Base-by-base conservation (phyloP, 163 green algal genomes). In the Botryococcus braunii region DNA sequence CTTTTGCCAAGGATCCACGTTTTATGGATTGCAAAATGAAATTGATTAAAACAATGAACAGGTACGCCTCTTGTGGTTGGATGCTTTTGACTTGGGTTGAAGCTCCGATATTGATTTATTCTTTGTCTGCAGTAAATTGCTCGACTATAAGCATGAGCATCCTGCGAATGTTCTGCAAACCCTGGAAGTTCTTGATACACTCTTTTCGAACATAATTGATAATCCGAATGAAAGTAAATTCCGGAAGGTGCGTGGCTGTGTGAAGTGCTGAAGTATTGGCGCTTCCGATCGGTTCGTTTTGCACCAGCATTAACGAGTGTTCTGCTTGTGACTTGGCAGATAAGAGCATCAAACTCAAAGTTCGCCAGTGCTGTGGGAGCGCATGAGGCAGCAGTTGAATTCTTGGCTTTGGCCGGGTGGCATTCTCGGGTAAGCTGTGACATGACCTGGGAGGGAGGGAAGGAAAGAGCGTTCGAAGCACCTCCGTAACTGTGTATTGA, bases 91-190 rank as follows among this genome's bases (percentile, higher is more conserved):
- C n/a, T n/a, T n/a, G n/a, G n/a, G n/a, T n/a, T n/a, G n/a, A n/a
- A n/a, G n/a, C n/a, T n/a, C n/a, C n/a, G n/a, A n/a, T n/a, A n/a
- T n/a, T n/a, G n/a, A n/a, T n/a, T n/a, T n/a, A n/a, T n/a, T n/a
- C n/a, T 39, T 63, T 34, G 41, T 63, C 27, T 35, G 41, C 27
- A 63, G 56, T 35, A 63, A 5, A 21, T 21, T 63, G 0, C 31
- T 63, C 4, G 56, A 63, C 23, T 63, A 63, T 27, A 63, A 63
- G 56, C 56, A 63, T 63, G 31, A 63, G 23, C 31, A 25, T 29
- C 29, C 29, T 2, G 31, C 23, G 34, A 63, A 63, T 35, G 21
- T 63, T 34, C 27, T 29, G n/a, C 40, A 39, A 40, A 63, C 23
- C 56, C 8, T 63, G 23, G 56, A 63, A 9, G 9, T 63, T 17